Evolutionary conservation across 2,329 filamentous ascomycete species (phyloP).

Genomic region (Fusarium fujikuroi): DNA sequence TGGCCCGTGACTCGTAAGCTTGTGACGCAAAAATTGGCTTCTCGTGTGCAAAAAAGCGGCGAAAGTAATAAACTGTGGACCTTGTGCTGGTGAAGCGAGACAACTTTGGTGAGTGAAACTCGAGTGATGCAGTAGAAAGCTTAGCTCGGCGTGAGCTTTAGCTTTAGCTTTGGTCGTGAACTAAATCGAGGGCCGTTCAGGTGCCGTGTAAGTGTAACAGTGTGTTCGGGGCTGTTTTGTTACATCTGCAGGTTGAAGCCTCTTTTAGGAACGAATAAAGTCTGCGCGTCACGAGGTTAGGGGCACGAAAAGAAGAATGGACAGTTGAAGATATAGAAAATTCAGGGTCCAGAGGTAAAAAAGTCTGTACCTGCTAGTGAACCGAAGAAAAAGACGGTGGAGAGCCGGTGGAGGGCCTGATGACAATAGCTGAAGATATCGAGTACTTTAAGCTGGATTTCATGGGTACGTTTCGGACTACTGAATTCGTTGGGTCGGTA

Average conservation of each 20-base stretch:
- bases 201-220: slow-evolving; percentile 46
- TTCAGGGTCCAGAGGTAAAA: slow-evolving; percentile 21
- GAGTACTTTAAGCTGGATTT: slow-evolving; percentile 23
- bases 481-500: slow-evolving; percentile 29
- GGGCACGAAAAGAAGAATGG: slow-evolving; percentile 22
- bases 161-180: slow-evolving; percentile 14
- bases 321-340: slow-evolving; percentile 21
- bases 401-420: slow-evolving; percentile 39
- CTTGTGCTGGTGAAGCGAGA: slow-evolving; percentile 32
- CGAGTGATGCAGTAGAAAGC: slow-evolving; percentile 28
- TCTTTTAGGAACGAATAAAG: slow-evolving; percentile 30
- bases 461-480: slow-evolving; percentile 24
- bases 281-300: slow-evolving; percentile 40
- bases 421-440: slow-evolving; percentile 38
- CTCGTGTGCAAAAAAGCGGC: slow-evolving; percentile 28
- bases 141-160: slow-evolving; percentile 37
- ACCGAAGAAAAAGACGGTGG: slow-evolving; percentile 41
- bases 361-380: slow-evolving; percentile 40
- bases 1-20: slow-evolving; percentile 39
- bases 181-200: slow-evolving; percentile 27
- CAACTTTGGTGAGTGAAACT: slow-evolving; percentile 26
- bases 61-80: slow-evolving; percentile 34
- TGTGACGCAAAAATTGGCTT: slow-evolving; percentile 37
- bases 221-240: slow-evolving; percentile 21
- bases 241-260: slow-evolving; percentile 26